These are phyloP conservation scores for Echeveria elegans DNA, from an alignment of 164 flowering plant species.

Conservation along the genomic window DNA sequence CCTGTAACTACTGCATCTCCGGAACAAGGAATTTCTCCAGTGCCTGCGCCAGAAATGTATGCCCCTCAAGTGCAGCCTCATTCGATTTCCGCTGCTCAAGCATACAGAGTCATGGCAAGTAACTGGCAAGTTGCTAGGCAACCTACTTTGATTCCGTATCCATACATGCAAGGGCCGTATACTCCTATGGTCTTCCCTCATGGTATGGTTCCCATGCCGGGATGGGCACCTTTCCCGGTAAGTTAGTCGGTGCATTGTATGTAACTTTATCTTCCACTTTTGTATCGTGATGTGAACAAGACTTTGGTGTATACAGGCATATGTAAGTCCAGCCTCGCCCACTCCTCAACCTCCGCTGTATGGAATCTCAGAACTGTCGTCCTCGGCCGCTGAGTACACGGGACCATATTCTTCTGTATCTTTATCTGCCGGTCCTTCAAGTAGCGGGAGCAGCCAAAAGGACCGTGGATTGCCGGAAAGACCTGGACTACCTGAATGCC, in stretches of 20 bases:
- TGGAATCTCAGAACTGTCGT: constrained; percentile 55
- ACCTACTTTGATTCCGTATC: constrained; percentile 48
- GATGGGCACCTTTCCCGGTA: constrained; percentile 75
- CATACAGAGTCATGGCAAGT: constrained; percentile 41
- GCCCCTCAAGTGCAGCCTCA: constrained; percentile 48
- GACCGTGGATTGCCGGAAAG: constrained; percentile 67
- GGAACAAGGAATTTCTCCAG: constrained; percentile 15
- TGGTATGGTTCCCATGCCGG: constrained; percentile 55
- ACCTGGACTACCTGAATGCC: constrained; percentile 89
- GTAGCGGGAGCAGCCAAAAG: constrained; percentile 39
- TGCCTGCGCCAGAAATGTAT: constrained; percentile 30
- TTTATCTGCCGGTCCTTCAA: constrained; percentile 40
- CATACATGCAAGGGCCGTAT: constrained; percentile 63
- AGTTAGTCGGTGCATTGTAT: constrained; percentile 1
- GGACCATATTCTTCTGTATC: constrained; percentile 39
- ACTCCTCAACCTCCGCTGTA: constrained; percentile 42
- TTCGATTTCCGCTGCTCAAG: constrained; percentile 51
- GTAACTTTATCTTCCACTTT: no score
- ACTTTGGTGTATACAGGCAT: neutral
- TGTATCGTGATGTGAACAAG: neutral
- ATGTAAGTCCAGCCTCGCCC: constrained; percentile 40
- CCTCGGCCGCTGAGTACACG: constrained; percentile 58
- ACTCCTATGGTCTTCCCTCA: constrained; percentile 52
- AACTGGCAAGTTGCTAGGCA: constrained; percentile 68
- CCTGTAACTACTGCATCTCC: constrained; percentile 30